Evolutionary conservation across 2,329 filamentous ascomycete genomes (phyloP).

Genomic region (Coniosporium tulheliwenetii): DNA sequence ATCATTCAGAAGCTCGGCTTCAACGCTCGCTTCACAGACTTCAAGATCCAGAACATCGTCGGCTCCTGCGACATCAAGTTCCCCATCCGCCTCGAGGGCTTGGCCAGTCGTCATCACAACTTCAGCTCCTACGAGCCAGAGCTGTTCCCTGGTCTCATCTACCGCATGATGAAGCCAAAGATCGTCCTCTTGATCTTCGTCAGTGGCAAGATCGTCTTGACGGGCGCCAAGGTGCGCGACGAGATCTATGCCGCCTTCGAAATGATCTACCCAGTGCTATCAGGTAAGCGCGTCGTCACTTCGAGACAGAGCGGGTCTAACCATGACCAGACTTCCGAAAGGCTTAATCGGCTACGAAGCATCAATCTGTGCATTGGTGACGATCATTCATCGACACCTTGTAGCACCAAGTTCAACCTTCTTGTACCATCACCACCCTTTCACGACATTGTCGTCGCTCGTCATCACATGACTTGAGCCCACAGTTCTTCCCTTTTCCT

Average conservation of each 20-base stretch:
- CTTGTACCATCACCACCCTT: neutral
- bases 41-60: conserved; percentile 99
- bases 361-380: neutral
- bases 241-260: conserved; percentile 96
- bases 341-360: conserved; percentile 24
- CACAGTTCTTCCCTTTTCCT: neutral
- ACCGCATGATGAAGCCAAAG: conserved; percentile 99
- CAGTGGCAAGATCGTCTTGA: conserved; percentile 94
- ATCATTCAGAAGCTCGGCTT: conserved; percentile 99
- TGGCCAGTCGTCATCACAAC: conserved; percentile 95
- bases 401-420: neutral
- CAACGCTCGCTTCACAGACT: conserved; percentile 98
- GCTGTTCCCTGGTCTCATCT: conserved; percentile 96
- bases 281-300: conserved; percentile 41
- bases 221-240: conserved; percentile 92
- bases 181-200: conserved; percentile 97
- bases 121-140: conserved; percentile 99
- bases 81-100: conserved; percentile 87
- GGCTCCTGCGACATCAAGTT: conserved; percentile 99
- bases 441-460: neutral
- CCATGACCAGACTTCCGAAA: conserved; percentile 43
- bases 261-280: conserved; percentile 91
- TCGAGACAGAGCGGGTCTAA: conserved; percentile 6
- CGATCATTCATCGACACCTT: neutral
- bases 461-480: neutral